Base-by-base conservation (phyloP, 768 basidiomycete genomes). In the Tricholomella constricta region DNA sequence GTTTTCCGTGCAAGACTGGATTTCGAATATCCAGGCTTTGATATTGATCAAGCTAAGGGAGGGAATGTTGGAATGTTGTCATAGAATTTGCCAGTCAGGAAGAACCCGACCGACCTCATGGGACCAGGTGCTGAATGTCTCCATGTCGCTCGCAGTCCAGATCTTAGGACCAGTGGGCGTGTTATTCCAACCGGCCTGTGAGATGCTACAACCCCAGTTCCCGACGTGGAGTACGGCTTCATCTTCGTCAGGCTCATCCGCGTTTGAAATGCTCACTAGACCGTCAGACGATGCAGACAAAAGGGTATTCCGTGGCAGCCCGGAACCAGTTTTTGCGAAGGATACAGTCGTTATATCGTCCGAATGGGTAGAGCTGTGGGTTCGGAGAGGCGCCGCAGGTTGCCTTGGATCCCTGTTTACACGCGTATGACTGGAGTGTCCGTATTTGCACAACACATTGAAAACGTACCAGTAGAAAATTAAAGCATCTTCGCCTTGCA, bases 71-170 rank as follows among this genome's bases (percentile, higher is more conserved):
- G 19, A 52, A 31, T 29, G 15, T n/a, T 27, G 15, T 20, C 6
- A 31, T 20, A 12, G 41, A 41, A n/a, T n/a, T n/a, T n/a, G n/a
- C n/a, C n/a, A n/a, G 20, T 23, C 5, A n/a, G 35, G 17, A 22
- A 45, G 44, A 49, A 37, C 31, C 40, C 32, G 6, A 54, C 67
- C 26, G 54, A 87, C 90, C 70, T 92, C 88, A 42, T 69, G 69
- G 23, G 85, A 81, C 95, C 94, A 98, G 12, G 82, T 78, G 51
- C 89, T 88, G 59, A 95, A 89, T 0, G 90, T 93, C 69, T 98
- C 94, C 94, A 97, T 97, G 71, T 97, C 95, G 58, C 91, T 94
- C 10, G 84, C 80, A 20, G 87, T 88, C 93, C 94, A 97, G 7
- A 94, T 74, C 42, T 67, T 72, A 26, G 71, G 71, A 14, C 57